Percentiles rank a stretch among this genome's conserved stretches.
These are phyloP conservation scores for Zoysia matrella DNA, from an alignment of 202 grass and related monocot species.

Conservation along the genomic window DNA sequence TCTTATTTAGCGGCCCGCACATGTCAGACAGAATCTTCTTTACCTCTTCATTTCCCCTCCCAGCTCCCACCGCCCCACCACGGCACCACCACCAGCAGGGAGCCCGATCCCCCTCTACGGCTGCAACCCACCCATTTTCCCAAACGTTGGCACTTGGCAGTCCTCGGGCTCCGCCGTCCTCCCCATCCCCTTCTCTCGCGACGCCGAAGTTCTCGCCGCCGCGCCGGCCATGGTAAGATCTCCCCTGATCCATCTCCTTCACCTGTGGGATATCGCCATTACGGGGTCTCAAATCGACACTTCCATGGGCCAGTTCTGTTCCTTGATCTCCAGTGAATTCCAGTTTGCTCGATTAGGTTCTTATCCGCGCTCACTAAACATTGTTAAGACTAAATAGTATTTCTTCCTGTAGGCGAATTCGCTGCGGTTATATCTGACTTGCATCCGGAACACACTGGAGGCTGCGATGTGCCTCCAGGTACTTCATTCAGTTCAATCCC, in stretches of 20 bases:
- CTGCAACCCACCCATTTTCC: neutral
- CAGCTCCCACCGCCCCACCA: too few relatives aligned
- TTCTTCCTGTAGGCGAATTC: constrained; percentile 68
- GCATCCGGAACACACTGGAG: constrained; percentile 93
- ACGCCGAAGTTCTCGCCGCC: neutral
- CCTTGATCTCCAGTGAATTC: neutral
- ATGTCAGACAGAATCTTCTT: neutral
- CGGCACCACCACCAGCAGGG: too few relatives aligned
- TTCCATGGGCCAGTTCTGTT: neutral
- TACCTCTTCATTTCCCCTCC: neutral
- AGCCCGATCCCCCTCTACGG: neutral
- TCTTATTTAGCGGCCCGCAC: neutral
- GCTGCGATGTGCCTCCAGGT: constrained; percentile 99
- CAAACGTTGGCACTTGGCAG: neutral
- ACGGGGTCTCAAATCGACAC: neutral
- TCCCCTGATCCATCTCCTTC: neutral
- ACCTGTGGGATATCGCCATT: constrained; percentile 3
- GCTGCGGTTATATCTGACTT: constrained; percentile 85
- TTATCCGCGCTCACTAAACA: neutral
- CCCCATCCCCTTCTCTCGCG: neutral
- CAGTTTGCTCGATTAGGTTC: neutral
- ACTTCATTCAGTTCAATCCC: neutral
- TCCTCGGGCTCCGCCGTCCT: neutral
- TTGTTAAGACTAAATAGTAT: neutral
- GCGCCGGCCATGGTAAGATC: constrained; percentile 24